Conservation (phyloP, 2,329 filamentous ascomycete species). For the Grosmannia huntii region DNA sequence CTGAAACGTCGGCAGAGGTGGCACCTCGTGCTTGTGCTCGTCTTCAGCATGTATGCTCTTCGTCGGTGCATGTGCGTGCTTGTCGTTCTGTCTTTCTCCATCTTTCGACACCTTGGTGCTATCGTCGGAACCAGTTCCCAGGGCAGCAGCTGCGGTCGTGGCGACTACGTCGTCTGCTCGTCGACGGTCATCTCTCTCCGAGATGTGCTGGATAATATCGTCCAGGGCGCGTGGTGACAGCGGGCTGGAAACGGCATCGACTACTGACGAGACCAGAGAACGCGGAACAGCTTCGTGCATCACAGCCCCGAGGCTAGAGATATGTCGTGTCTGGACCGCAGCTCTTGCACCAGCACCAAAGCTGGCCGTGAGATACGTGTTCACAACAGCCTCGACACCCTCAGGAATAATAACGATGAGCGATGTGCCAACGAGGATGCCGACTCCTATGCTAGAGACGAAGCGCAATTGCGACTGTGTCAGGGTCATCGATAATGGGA, state of each 20-base stretch:
- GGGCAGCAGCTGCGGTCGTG: background rate
- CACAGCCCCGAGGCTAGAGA: background rate
- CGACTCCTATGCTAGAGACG: constrained; percentile 85
- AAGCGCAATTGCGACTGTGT: constrained; percentile 77
- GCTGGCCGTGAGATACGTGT: constrained; percentile 21
- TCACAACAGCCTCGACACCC: constrained; percentile 81
- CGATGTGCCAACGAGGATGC: constrained; percentile 86
- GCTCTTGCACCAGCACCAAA: background rate
- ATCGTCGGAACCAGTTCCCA: background rate
- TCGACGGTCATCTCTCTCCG: background rate
- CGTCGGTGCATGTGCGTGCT: background rate
- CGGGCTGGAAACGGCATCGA: background rate
- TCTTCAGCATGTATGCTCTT: too few species aligned
- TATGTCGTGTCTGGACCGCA: background rate
- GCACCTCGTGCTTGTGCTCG: constrained; percentile 21
- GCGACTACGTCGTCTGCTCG: background rate
- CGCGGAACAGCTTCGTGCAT: background rate
- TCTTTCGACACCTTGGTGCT: background rate
- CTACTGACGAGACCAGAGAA: background rate
- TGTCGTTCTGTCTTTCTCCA: background rate
- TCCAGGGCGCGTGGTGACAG: background rate
- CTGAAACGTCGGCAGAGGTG: constrained; percentile 50
- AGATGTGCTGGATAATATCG: background rate
- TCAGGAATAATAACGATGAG: constrained; percentile 97
- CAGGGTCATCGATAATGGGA: constrained; percentile 80